Base-by-base conservation (phyloP, 2,329 filamentous ascomycete genomes). In the Fusarium protoensiforme region DNA sequence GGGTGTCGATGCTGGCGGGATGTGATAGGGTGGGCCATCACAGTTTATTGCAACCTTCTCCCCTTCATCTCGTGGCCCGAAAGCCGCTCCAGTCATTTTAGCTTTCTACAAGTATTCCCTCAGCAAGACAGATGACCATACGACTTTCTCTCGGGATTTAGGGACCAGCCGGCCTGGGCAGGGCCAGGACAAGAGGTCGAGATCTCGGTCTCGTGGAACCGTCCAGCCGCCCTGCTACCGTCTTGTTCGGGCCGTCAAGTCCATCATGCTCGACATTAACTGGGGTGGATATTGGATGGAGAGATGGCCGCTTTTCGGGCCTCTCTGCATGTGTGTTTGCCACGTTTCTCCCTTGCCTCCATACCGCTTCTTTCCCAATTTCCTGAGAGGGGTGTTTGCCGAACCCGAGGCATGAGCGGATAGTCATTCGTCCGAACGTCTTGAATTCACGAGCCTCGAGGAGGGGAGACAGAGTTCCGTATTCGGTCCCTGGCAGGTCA, bases 161-260 rank as follows among this genome's bases (percentile, higher is more conserved):
- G 67, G 67, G 58, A 71, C 27, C 70, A 71, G 62, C 70, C 62
- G 70, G 53, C 51, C 66, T 58, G n/a, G 20, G 20, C 38, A 41
- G n/a, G n/a, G 38, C n/a, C 20, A 11, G 53, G 22, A 14, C 53
- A n/a, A 65, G 20, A 43, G 60, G 61, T 18, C 58, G 29, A 72
- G 71, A 73, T 68, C 64, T 64, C 60, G 27, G 60, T 54, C 66
- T 72, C 51, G 62, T 66, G 67, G 63, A 27, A 63, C 59, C 72
- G 73, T 18, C 46, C 46, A 53, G 46, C 46, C 46, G 46, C 27
- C 33, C 46, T 20, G 36, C 58, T 41, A 66, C 73, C 68, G 65
- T 67, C 71, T 76, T 62, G 64, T 67, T 67, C 75, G 75, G 75
- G 65, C 75, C 75, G 75, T 62, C 59, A 43, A 64, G 66, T 64